Evolutionary conservation across 352 stramenopile species (phyloP), one percentile per base, ranked within the genome.

Genomic region (Globisporangium uncinulatum): DNA sequence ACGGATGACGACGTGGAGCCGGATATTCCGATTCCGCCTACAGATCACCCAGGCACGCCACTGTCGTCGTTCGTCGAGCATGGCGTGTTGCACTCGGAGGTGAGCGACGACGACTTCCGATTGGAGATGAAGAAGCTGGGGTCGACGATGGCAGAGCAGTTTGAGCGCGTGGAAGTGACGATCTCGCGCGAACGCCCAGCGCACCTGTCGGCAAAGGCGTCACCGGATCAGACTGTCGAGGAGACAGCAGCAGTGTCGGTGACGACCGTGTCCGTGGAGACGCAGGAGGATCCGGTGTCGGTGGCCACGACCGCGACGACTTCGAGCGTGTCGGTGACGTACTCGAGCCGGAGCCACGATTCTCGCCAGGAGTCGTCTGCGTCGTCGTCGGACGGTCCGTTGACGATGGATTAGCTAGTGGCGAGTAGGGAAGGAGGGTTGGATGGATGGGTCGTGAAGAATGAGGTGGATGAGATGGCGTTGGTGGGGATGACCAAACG

Each of bases 51-150:
- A 21, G 86, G 86, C 19, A 95, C 86, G 6, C 86, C 86, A 29
- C 60, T 95, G 17, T 87, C 81, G 10, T 95, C 86, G 1, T 95
- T 92, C 57, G 78, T 95, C 37, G 78, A 92, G 36, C 88, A 87
- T 36, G 86, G 85, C 21, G 64, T 73, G 20, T 59, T 91, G 41
- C 79, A 89, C 46, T 19, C 61, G 19, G 48, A 67, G 48, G 19
- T 76, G 59, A 59, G 67, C 66, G 32, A 66, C 71, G 54, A 72
- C 59, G 20, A 88, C 63, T 57, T 91, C 66, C 80, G 80, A 2
- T 74, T 88, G 53, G 74, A 84, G 41, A 69, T 87, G 48, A 73
- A 83, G 59, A 81, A 86, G 58, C 57, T 93, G 10, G 80, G 89
- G 54, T 73, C 77, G 1, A 67, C 79, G 1, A 79, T 93, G 66